Evolutionary conservation across 345 rosid genomes (phyloP), one percentile per base, ranked within the genome.

Genomic region (Hirschfeldia incana): DNA sequence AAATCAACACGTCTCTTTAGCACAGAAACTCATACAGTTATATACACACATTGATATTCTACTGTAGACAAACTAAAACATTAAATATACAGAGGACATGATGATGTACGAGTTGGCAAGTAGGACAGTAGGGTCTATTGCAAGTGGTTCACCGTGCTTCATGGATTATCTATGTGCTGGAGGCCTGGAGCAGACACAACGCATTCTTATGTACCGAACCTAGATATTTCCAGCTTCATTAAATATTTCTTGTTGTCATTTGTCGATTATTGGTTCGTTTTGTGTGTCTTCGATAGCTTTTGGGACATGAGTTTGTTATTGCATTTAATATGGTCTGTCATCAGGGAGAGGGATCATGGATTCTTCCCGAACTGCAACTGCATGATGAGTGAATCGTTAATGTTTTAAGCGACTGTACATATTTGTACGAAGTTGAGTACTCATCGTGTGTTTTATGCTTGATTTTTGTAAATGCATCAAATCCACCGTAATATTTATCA

Each of bases 101-200:
- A n/a, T 37, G 68, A 17, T 34, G 69, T 65, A 34, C 46, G 46
- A 65, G 42, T 4, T 65, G 69, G 29, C 69, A 10, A 65, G 69
- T 36, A 64, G 29, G 61, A 57, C 29, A 7, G 63, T 58, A 59
- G 69, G 51, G 69, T 34, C 51, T 36, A 65, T 8, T 65, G 15
- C 69, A 36, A 37, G 53, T 65, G 51, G 69, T 65, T 65, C 51
- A 65, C 51, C 30, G 30, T 36, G 51, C 51, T 65, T 63, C 69
- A 65, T 36, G 69, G 26, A 32, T 8, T 68, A 68, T 49, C 58
- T 46, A 16, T 44, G 58, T 26, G 58, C 51, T 67, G 16, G 32
- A 29, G 32, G 32, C 32, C 32, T 29, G 32, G 33, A 67, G 27
- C 60, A 46, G 60, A 8, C 72, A 27, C 72, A 49, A 44, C 34